Percentiles rank a stretch among this genome's conserved stretches.
Conservation (phyloP, 345 rosid species). For the Brassica incana region DNA sequence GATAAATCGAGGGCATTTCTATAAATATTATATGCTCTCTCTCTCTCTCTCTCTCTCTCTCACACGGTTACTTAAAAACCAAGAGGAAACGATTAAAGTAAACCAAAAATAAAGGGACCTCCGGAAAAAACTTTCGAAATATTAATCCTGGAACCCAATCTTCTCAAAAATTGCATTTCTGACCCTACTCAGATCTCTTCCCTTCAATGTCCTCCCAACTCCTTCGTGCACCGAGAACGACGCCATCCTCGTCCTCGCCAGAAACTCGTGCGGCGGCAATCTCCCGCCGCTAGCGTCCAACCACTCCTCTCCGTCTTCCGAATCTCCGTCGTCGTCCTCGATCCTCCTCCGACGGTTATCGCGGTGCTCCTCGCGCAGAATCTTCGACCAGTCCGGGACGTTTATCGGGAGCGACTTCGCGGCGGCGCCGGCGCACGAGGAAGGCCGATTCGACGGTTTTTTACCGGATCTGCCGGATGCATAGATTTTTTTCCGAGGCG, state of each 20-base stretch:
- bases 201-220: slow-evolving; percentile 38
- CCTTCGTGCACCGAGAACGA: slow-evolving; percentile 44
- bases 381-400: slow-evolving; percentile 42
- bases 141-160: slow-evolving; percentile 35
- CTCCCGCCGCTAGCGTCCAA: background rate
- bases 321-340: slow-evolving; percentile 4
- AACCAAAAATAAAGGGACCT: slow-evolving; percentile 14
- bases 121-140: background rate
- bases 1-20: slow-evolving; percentile 35
- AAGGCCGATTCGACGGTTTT: background rate
- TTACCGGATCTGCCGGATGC: background rate
- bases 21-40: slow-evolving; percentile 38
- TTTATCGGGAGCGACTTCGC: slow-evolving; percentile 31
- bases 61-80: slow-evolving; percentile 16
- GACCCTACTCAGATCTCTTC: slow-evolving; percentile 38
- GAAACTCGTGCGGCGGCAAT: slow-evolving; percentile 41
- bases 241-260: slow-evolving; percentile 39
- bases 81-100: slow-evolving; percentile 14
- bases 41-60: slow-evolving; percentile 29
- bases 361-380: slow-evolving; percentile 24
- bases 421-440: background rate
- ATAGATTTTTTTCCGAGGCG: slow-evolving; percentile 15
- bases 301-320: background rate
- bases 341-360: background rate
- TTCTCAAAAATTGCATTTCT: slow-evolving; percentile 41